Conservation (phyloP, 176 grass and related monocot genomes). For the Oryza glaberrima region DNA sequence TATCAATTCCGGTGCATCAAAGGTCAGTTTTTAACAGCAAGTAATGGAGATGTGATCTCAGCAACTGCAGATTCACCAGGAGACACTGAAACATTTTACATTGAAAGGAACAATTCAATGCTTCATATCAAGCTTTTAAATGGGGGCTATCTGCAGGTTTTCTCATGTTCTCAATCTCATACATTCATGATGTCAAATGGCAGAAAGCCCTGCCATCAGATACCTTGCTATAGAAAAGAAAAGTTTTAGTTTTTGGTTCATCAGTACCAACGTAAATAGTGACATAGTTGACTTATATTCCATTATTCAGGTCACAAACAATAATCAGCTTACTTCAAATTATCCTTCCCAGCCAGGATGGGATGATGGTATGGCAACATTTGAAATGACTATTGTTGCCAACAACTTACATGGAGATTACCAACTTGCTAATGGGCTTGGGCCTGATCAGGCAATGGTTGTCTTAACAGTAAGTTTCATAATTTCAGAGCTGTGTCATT, state of each 20-base stretch:
- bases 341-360: constrained; percentile 72
- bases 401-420: constrained; percentile 88
- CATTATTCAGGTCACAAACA: constrained; percentile 65
- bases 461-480: constrained; percentile 67
- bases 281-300: constrained; percentile 36
- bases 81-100: constrained; percentile 59
- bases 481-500: constrained; percentile 20
- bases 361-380: constrained; percentile 70
- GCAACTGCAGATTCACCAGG: constrained; percentile 59
- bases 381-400: constrained; percentile 72
- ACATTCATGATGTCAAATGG: not conserved
- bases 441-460: constrained; percentile 46
- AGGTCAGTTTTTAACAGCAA: constrained; percentile 77
- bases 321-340: constrained; percentile 66
- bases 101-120: constrained; percentile 68
- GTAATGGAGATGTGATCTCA: constrained; percentile 52
- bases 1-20: constrained; percentile 73
- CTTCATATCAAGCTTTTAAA: constrained; percentile 82
- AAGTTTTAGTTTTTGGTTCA: constrained; percentile 18
- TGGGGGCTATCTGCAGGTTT: constrained; percentile 77
- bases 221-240: constrained; percentile 6
- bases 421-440: constrained; percentile 88
- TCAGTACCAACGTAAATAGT: not conserved
- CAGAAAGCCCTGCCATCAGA: not conserved
- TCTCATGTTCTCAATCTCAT: constrained; percentile 1